Evolutionary conservation across 2,329 filamentous ascomycete genomes (phyloP), one percentile per base, ranked within the genome.

Genomic region (Nannizziopsis arthrosporioides): DNA sequence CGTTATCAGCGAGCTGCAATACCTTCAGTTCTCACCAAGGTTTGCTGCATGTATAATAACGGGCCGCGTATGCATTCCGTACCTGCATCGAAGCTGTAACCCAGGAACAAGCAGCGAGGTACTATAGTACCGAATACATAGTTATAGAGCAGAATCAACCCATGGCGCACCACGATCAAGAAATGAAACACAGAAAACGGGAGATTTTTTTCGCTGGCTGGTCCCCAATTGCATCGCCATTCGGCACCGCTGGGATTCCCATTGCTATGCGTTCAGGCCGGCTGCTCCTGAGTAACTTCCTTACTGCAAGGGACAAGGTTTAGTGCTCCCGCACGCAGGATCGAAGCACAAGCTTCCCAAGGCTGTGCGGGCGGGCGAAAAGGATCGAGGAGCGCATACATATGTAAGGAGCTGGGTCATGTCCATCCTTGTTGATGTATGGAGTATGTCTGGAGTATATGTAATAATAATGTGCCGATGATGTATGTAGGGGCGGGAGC

Each of bases 281-380:
- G 34, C 12, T 36, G 34, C 18, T n/a, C 35, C 27, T 22, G 10
- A 27, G 18, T 41, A 27, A 27, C 22, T 27, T 27, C 22, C 22
- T 38, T 41, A 35, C 45, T 47, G 45, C 45, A 47, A 47, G 45
- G 45, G 18, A 42, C 45, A 47, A 47, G 38, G 45, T 47, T 47
- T 47, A 47, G 45, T 35, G 45, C 44, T 40, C 44, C 36, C 35
- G 22, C 22, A 27, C 22, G 22, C 22, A 27, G 22, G 22, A 27
- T 27, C 22, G 22, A 27, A 27, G 22, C 22, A 27, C 22, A 27
- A 27, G 22, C 22, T 27, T 27, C 22, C 22, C 22, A 38, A 47
- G 19, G 38, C 35, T 41, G 38, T 32, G 34, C 37, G n/a, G 37
- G 5, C 27, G 14, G 32, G 7, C 27, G 12, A 46, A 11, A 40